Evolutionary conservation across 495 filamentous ascomycete species (phyloP).

Genomic region (Jackrogersella multiformis): DNA sequence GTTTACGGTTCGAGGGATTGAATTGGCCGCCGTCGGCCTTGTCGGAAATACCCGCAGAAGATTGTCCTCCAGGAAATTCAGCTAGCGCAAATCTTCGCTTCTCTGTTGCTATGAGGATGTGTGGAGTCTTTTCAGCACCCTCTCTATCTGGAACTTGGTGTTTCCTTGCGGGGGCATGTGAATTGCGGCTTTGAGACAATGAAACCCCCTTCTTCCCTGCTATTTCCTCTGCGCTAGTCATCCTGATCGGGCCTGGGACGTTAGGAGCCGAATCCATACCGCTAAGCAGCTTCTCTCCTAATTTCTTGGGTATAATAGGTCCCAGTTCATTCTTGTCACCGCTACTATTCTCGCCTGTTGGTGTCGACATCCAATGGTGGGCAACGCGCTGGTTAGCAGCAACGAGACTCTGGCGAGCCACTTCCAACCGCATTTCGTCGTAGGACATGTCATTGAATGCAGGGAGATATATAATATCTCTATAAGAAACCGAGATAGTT

Average conservation of each 20-base stretch:
- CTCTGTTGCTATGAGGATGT: background rate
- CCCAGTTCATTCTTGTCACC: background rate
- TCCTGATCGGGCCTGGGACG: background rate
- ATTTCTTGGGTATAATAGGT: background rate
- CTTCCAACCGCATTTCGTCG: conserved; percentile 12
- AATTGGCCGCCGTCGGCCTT: background rate
- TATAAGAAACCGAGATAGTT: conserved; percentile 3
- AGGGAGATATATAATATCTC: conserved; percentile 15
- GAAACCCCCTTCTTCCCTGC: background rate
- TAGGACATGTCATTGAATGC: conserved; percentile 20
- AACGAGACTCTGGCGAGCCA: conserved; percentile 18
- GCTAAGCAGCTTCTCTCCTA: background rate
- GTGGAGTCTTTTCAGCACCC: background rate
- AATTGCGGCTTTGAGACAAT: background rate
- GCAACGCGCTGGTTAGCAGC: background rate
- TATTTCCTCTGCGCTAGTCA: background rate
- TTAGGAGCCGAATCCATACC: background rate
- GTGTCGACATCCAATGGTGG: background rate
- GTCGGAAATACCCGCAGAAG: background rate
- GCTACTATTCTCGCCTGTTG: background rate
- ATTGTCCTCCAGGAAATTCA: background rate
- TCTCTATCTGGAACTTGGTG: background rate
- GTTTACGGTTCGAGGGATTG: background rate
- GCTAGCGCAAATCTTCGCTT: background rate
- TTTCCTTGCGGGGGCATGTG: background rate